phyloP scores from a whole-genome alignment of 345 rosid genomes.

The Pelargonium nanum region DNA sequence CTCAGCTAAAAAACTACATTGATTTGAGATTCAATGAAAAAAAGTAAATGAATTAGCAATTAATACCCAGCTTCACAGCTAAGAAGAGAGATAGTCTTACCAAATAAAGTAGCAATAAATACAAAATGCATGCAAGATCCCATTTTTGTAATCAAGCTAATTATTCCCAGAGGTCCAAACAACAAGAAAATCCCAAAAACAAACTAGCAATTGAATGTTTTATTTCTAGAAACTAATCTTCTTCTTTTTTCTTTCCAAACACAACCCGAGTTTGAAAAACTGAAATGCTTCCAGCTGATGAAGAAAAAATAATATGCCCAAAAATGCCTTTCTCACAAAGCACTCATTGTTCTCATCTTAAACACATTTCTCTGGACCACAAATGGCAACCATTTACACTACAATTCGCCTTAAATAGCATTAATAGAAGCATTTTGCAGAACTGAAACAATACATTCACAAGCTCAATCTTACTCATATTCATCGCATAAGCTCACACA shows the following conservation, averaged over 20 bases:
- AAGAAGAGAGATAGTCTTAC: background rate
- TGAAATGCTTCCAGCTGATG: no score
- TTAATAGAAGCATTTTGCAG: background rate
- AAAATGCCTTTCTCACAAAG: no score
- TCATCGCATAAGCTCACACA: background rate
- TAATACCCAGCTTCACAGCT: background rate
- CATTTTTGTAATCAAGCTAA: background rate
- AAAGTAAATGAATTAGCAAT: background rate
- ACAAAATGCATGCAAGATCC: background rate
- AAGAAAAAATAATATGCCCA: no score
- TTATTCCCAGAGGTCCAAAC: background rate
- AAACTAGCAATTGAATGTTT: background rate
- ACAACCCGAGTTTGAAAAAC: no score
- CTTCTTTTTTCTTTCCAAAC: background rate
- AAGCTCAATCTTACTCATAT: background rate
- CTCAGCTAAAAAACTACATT: background rate
- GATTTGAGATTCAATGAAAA: background rate
- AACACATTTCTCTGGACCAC: no score
- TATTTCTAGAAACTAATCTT: background rate
- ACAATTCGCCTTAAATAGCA: no score
- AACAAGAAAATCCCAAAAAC: background rate
- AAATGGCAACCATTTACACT: background rate
- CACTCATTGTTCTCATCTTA: background rate
- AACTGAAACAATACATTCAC: background rate
- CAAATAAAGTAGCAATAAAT: background rate